Evolutionary conservation across 1,139 yeast species (phyloP), one percentile per base, ranked within the genome.

Genomic region (Scheffersomyces quercinus): DNA sequence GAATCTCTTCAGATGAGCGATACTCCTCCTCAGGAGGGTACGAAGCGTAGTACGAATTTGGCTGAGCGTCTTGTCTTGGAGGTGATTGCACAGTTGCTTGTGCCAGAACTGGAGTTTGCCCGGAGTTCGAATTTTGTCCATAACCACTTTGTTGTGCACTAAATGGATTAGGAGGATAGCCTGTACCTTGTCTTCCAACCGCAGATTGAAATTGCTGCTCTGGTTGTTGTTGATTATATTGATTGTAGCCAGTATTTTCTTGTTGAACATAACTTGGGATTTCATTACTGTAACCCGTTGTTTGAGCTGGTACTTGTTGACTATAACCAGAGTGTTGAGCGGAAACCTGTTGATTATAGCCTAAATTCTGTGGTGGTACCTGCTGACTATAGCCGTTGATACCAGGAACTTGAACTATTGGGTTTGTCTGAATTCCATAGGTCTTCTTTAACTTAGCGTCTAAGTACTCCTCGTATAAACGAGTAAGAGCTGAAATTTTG

Each of bases 401-500:
- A 11, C 28, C 33, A 28, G 41, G 35, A 28, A 12, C n/a, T 28
- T 39, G 41, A 10, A 15, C 16, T 4, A n/a, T 14, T 24, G 37
- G 37, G 11, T 6, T 15, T n/a, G 31, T 51, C 42, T 70, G 76
- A 40, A 55, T 60, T 9, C 72, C 71, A 54, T 78, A 78, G 1
- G 81, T 79, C 50, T 67, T 67, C 29, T 70, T 66, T 42, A 85
- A 70, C 60, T 90, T 77, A 32, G 80, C 77, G 52, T 93, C 97
- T 48, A 91, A 71, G 43, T 87, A 75, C 48, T 80, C 80, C 61
- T 93, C 97, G 58, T 93, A 93, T 38, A 86, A 74, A 48, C 87
- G 75, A 55, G 85, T 80, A 29, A 90, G 86, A 3, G 95, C 85
- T 40, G 88, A 83, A 42, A 93, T 77, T 58, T 93, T 89, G 38